Conservation (phyloP, 2,329 filamentous ascomycete genomes). For the Trichoderma brevicompactum region DNA sequence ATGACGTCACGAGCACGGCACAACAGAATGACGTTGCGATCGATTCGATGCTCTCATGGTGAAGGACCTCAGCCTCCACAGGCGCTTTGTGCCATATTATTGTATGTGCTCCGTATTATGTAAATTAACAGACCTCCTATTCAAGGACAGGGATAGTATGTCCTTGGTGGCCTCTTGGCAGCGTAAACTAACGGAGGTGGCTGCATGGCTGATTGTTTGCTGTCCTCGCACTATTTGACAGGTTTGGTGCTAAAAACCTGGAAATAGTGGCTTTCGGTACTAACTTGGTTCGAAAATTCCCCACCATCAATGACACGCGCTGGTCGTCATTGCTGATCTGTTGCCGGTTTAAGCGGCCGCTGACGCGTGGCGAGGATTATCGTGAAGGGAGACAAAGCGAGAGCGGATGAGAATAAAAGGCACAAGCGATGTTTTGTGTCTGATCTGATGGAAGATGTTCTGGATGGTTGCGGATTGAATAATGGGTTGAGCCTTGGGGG, state of each 20-base stretch:
- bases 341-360: slow-evolving; percentile 12
- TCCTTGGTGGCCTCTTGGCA: background rate
- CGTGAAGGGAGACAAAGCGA: too few relatives aligned
- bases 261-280: background rate
- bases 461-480: background rate
- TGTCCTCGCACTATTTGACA: too few relatives aligned
- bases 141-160: background rate
- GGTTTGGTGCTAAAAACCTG: background rate
- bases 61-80: background rate
- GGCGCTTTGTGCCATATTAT: background rate
- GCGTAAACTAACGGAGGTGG: background rate
- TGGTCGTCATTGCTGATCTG: slow-evolving; percentile 22
- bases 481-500: too few relatives aligned
- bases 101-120: slow-evolving; percentile 3
- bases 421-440: too few relatives aligned
- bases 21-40: background rate
- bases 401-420: too few relatives aligned
- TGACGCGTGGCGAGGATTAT: slow-evolving; percentile 10
- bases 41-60: background rate
- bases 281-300: background rate
- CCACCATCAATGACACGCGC: slow-evolving; percentile 15
- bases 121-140: slow-evolving; percentile 14
- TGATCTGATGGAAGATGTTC: background rate
- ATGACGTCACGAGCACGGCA: slow-evolving; percentile 12
- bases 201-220: too few relatives aligned